Percentiles rank a stretch among this genome's conserved stretches.
Conservation (phyloP, 2,329 filamentous ascomycete genomes). For the Fonsecaea nubica region DNA sequence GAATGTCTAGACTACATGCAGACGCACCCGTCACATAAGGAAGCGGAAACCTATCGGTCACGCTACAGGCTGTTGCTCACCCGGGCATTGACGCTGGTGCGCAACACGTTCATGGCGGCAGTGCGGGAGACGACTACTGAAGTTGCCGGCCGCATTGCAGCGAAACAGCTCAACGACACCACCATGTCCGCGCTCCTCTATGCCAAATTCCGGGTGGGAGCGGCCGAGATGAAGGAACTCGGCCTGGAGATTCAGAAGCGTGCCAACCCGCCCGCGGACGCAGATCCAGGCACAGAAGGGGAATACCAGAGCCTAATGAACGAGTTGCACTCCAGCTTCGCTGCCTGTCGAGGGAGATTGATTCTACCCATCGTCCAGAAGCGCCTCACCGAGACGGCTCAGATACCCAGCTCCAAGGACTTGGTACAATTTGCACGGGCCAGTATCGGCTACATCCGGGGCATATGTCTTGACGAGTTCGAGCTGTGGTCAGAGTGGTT, state of each 20-base stretch:
- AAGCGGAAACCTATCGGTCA: constrained; percentile 85
- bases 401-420: constrained; percentile 66
- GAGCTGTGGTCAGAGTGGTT: constrained; percentile 73
- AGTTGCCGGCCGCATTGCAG: constrained; percentile 68
- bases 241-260: constrained; percentile 72
- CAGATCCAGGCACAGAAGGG: constrained; percentile 63
- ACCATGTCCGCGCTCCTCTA: constrained; percentile 74
- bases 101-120: constrained; percentile 69
- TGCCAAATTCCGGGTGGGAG: constrained; percentile 72
- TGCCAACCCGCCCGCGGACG: constrained; percentile 65
- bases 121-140: constrained; percentile 67
- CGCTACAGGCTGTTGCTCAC: constrained; percentile 83
- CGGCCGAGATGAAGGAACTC: constrained; percentile 69
- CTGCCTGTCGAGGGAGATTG: constrained; percentile 63
- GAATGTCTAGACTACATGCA: constrained; percentile 93
- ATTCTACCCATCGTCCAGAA: constrained; percentile 68
- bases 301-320: constrained; percentile 72
- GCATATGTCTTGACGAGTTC: constrained; percentile 71
- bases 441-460: constrained; percentile 69
- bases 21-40: constrained; percentile 80
- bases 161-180: constrained; percentile 72
- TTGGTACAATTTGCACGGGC: constrained; percentile 69
- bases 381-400: constrained; percentile 62
- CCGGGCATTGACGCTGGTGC: constrained; percentile 69
- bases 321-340: constrained; percentile 69